Conservation (phyloP, 2,329 filamentous ascomycete genomes). For the Xylariaceae sp. region DNA sequence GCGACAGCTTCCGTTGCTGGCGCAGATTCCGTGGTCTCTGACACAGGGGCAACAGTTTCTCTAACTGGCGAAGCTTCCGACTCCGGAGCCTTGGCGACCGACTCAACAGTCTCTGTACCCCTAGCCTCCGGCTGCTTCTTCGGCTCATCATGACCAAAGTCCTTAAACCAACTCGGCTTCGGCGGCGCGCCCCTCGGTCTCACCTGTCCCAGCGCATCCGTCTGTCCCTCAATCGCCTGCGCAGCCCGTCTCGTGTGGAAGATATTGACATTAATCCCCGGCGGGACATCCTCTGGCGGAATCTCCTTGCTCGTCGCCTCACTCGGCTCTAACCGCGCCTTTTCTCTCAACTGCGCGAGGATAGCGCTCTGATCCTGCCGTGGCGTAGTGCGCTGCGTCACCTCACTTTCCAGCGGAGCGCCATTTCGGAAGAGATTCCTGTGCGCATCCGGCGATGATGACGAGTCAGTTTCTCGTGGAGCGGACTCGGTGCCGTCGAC, state of each 20-base stretch:
- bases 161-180: constrained; percentile 33
- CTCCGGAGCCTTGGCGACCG: constrained; percentile 7
- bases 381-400: constrained; percentile 9
- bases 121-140: constrained; percentile 5
- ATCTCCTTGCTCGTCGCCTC: not conserved
- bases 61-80: constrained; percentile 1
- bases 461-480: not conserved
- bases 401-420: constrained; percentile 8
- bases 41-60: constrained; percentile 17
- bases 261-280: constrained; percentile 42
- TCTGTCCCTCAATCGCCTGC: constrained; percentile 37
- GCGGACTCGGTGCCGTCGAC: not conserved
- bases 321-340: constrained; percentile 1
- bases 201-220: constrained; percentile 19
- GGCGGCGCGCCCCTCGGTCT: constrained; percentile 20
- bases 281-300: constrained; percentile 33
- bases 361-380: constrained; percentile 25
- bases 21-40: not conserved
- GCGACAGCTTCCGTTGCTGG: not conserved
- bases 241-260: constrained; percentile 46
- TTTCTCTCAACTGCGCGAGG: constrained; percentile 20
- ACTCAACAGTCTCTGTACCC: constrained; percentile 12
- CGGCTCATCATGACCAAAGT: constrained; percentile 30
- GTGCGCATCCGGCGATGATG: constrained; percentile 2
- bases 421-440: constrained; percentile 11